These are phyloP conservation scores for Aspergillus cavernicola DNA, from an alignment of 495 filamentous ascomycete species.

Conservation along the genomic window DNA sequence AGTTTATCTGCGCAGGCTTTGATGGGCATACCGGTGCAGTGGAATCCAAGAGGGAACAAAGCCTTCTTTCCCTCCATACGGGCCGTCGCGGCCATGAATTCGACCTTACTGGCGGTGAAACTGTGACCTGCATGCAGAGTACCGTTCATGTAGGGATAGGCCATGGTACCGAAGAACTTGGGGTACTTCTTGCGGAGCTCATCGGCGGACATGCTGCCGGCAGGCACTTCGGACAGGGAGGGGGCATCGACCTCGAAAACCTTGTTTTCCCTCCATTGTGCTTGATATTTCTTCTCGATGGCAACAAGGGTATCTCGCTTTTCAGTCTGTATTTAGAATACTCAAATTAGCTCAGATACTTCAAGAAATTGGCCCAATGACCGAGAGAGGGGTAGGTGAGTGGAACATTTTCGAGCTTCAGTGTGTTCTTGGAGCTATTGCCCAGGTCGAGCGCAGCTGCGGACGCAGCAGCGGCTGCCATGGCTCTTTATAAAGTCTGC, in stretches of 20 bases:
- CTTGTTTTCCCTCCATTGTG: slow-evolving; percentile 71
- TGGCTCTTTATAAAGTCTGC: slow-evolving; percentile 30
- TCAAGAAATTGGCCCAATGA: slow-evolving; percentile 1
- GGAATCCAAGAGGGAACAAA: slow-evolving; percentile 88
- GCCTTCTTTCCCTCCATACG: slow-evolving; percentile 85
- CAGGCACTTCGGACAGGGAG: slow-evolving; percentile 66
- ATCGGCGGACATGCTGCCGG: slow-evolving; percentile 61
- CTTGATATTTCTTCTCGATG: slow-evolving; percentile 90
- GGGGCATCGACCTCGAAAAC: slow-evolving; percentile 87
- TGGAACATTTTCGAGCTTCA: slow-evolving; percentile 68
- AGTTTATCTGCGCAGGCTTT: slow-evolving; percentile 97
- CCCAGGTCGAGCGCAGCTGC: slow-evolving; percentile 56
- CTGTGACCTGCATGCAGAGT: slow-evolving; percentile 88
- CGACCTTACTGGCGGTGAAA: slow-evolving; percentile 85
- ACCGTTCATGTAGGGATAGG: slow-evolving; percentile 97
- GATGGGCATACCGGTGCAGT: slow-evolving; percentile 97
- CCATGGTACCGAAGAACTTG: slow-evolving; percentile 92
- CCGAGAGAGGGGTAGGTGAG: slow-evolving; percentile 30
- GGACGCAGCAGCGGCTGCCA: slow-evolving; percentile 54
- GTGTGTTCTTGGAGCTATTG: slow-evolving; percentile 60
- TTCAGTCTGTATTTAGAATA: slow-evolving; percentile 59
- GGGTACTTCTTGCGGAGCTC: slow-evolving; percentile 77
- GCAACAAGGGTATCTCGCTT: slow-evolving; percentile 86
- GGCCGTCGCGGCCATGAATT: slow-evolving; percentile 79
- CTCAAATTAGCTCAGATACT: slow-evolving; percentile 12